Conservation (phyloP, 306 rosid species). For the Alnus glutinosa region DNA sequence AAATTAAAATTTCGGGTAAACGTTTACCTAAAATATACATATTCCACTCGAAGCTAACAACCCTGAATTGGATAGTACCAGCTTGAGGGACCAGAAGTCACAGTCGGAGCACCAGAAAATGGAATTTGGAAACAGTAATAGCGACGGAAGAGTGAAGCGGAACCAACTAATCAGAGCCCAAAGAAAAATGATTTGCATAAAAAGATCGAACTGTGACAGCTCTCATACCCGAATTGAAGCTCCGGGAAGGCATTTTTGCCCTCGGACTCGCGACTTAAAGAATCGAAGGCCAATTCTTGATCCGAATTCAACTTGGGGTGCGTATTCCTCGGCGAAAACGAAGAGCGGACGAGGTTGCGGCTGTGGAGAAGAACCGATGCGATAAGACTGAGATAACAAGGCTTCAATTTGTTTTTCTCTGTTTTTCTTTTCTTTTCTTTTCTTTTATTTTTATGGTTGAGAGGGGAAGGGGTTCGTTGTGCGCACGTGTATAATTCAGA, state of each 20-base stretch:
- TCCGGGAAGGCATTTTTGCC: neutral
- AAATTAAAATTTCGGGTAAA: neutral
- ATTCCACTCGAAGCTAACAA: neutral
- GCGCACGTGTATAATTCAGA: neutral
- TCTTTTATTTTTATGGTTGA: neutral
- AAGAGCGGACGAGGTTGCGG: slow-evolving; percentile 20
- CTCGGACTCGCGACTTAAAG: neutral
- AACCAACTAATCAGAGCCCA: too few relatives aligned
- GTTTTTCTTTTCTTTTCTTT: neutral
- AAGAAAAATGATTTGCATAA: too few relatives aligned
- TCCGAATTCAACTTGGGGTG: neutral
- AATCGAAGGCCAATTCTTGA: neutral
- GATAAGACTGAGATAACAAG: slow-evolving; percentile 14
- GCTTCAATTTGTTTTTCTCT: neutral
- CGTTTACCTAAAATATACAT: neutral
- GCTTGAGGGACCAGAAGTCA: neutral
- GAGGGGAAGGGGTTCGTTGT: neutral
- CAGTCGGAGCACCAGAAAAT: neutral
- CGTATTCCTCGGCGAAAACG: neutral
- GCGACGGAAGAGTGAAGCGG: neutral
- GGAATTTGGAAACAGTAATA: neutral
- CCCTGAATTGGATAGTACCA: neutral
- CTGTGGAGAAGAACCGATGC: neutral
- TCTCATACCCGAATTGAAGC: neutral
- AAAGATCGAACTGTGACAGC: neutral